Conservation (phyloP, 2,329 filamentous ascomycete genomes). For the Incumbomyces delicatus region DNA sequence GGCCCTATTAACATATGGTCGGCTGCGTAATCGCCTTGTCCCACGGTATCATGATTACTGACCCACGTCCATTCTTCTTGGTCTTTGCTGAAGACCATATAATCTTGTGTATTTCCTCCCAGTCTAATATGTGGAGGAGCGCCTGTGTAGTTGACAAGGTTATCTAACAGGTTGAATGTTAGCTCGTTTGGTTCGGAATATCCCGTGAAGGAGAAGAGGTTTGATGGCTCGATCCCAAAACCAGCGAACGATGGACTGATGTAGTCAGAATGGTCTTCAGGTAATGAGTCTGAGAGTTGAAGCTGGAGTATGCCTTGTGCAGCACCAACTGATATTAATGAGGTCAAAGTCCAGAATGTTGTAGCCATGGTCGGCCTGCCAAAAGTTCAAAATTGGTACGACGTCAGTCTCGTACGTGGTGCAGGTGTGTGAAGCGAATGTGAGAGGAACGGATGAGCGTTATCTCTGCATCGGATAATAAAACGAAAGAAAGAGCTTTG, state of each 20-base stretch:
- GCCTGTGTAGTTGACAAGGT: slow-evolving; percentile 41
- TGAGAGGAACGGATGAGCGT: neutral
- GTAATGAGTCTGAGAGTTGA: slow-evolving; percentile 9
- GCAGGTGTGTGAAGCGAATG: neutral
- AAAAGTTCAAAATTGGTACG: neutral
- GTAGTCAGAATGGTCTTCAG: slow-evolving; percentile 13
- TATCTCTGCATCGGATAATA: slow-evolving; percentile 1
- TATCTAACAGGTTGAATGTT: slow-evolving; percentile 39
- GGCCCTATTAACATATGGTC: slow-evolving; percentile 41
- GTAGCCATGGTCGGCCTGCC: slow-evolving; percentile 4
- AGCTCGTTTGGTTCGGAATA: slow-evolving; percentile 32
- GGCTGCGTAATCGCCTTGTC: slow-evolving; percentile 31
- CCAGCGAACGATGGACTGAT: slow-evolving; percentile 39
- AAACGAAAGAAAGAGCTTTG: slow-evolving; percentile 2
- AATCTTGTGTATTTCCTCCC: slow-evolving; percentile 44
- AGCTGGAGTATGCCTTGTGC: slow-evolving; percentile 4
- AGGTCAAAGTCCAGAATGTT: slow-evolving; percentile 2
- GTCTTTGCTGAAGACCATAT: slow-evolving; percentile 36
- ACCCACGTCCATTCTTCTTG: slow-evolving; percentile 30
- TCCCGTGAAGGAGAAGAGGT: slow-evolving; percentile 44
- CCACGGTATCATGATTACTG: slow-evolving; percentile 28
- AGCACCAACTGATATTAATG: slow-evolving; percentile 5
- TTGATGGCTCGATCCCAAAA: slow-evolving; percentile 45
- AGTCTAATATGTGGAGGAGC: slow-evolving; percentile 40
- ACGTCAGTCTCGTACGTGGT: neutral